Percentiles rank a stretch among this genome's conserved stretches.
These are phyloP conservation scores for Myxozyma lipomycoides DNA, from an alignment of 805 yeast genomes.

Conservation along the genomic window DNA sequence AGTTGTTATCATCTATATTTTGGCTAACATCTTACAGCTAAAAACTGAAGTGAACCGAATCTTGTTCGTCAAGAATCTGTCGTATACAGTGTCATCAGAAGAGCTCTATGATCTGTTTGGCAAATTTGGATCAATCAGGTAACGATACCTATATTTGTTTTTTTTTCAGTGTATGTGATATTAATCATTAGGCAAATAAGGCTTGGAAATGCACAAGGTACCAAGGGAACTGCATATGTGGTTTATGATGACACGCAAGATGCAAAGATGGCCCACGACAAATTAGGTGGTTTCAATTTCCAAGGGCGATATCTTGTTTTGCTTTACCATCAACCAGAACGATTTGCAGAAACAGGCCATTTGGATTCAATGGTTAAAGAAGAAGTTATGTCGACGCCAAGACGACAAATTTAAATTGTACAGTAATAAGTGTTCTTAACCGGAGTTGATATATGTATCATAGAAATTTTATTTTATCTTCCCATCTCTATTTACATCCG, in stretches of 20 bases:
- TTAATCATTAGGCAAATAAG: slow-evolving; percentile 45
- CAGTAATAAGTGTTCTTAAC: neutral
- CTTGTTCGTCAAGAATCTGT: slow-evolving; percentile 54
- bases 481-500: neutral
- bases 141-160: neutral
- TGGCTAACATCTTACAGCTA: neutral
- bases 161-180: neutral
- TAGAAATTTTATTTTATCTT: neutral
- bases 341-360: slow-evolving; percentile 13
- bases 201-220: slow-evolving; percentile 39
- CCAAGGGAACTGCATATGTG: slow-evolving; percentile 53
- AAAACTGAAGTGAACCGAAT: slow-evolving; percentile 34
- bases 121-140: slow-evolving; percentile 50
- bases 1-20: neutral
- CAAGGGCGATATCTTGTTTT: slow-evolving; percentile 58
- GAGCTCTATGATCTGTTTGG: slow-evolving; percentile 53
- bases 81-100: slow-evolving; percentile 46
- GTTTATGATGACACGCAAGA: slow-evolving; percentile 48
- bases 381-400: neutral
- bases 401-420: slow-evolving; percentile 3
- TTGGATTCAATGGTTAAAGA: neutral
- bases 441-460: neutral
- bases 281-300: slow-evolving; percentile 56
- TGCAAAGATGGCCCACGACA: slow-evolving; percentile 52
- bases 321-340: slow-evolving; percentile 46